A percentile compares a stretch with the other conserved stretches of the same genome.
Conservation (phyloP, 2,329 filamentous ascomycete species). For the Ophiostoma triangulosporum region DNA sequence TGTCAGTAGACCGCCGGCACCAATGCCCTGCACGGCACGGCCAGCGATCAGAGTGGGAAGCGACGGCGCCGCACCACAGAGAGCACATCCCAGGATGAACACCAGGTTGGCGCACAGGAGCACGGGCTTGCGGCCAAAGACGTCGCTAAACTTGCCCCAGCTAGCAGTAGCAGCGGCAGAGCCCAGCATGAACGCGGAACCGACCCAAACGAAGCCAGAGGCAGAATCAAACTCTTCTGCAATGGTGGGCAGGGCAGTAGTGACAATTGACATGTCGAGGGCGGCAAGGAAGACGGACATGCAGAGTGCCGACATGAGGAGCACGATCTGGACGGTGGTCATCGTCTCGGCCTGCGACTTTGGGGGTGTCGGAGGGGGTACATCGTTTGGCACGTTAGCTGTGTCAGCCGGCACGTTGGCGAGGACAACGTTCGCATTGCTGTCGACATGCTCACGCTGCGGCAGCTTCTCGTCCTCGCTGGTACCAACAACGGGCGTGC, state of each 20-base stretch:
- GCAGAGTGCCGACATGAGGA: constrained; percentile 12
- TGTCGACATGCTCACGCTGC: neutral
- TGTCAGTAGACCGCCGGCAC: constrained; percentile 44
- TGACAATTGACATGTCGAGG: constrained; percentile 47
- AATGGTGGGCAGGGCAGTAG: constrained; percentile 55
- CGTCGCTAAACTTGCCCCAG: constrained; percentile 52
- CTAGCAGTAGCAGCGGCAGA: constrained; percentile 53
- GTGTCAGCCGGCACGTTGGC: neutral
- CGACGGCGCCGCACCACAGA: constrained; percentile 36
- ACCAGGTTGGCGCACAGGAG: constrained; percentile 35
- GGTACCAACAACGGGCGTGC: neutral
- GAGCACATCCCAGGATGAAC: constrained; percentile 41
- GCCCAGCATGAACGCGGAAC: constrained; percentile 58
- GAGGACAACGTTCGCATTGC: neutral
- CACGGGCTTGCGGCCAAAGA: constrained; percentile 44
- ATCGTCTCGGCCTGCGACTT: neutral
- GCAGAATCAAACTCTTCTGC: constrained; percentile 49
- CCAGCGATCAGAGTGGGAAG: constrained; percentile 41
- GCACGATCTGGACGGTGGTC: constrained; percentile 1
- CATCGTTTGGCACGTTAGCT: neutral
- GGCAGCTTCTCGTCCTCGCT: neutral
- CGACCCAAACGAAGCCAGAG: constrained; percentile 65
- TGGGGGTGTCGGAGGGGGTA: neutral
- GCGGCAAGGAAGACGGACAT: constrained; percentile 36
- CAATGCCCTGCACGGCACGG: constrained; percentile 42